phyloP scores from a whole-genome alignment of 1,139 yeast species.

The Debaryomyces udenii region DNA sequence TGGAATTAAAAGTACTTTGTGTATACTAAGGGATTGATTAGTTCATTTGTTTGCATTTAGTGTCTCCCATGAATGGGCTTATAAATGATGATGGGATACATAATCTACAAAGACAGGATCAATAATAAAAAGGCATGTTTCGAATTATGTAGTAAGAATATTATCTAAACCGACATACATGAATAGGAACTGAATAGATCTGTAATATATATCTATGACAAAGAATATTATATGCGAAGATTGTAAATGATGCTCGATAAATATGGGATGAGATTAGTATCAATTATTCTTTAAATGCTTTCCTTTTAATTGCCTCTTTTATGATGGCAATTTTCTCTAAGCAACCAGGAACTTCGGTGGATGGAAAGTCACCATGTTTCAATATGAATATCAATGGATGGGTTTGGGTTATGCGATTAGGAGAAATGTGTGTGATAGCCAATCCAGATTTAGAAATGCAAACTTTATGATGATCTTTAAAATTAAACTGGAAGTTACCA shows the following conservation, averaged over 20 bases:
- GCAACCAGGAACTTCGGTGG: conserved; percentile 56
- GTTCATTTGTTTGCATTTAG: conserved; percentile 2
- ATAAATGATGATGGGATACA: not conserved
- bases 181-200: conserved; percentile 4
- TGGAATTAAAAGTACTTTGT: not conserved
- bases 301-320: conserved; percentile 45
- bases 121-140: not conserved
- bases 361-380: conserved; percentile 65
- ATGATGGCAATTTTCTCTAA: conserved; percentile 39
- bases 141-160: not conserved
- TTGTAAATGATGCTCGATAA: conserved; percentile 6
- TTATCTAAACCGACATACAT: conserved; percentile 2
- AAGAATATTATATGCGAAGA: conserved; percentile 4
- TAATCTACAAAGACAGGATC: not conserved
- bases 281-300: conserved; percentile 37
- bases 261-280: conserved; percentile 2
- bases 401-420: conserved; percentile 72
- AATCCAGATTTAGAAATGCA: conserved; percentile 77
- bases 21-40: conserved; percentile 5
- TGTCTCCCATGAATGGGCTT: not conserved
- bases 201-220: conserved; percentile 9
- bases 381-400: conserved; percentile 63
- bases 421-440: conserved; percentile 80
- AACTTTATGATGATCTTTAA: conserved; percentile 90
- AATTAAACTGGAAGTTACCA: conserved; percentile 91